Evolutionary conservation across 768 basidiomycete genomes (phyloP), one percentile per base, ranked within the genome.

Genomic region (Boletus subcaerulescens): DNA sequence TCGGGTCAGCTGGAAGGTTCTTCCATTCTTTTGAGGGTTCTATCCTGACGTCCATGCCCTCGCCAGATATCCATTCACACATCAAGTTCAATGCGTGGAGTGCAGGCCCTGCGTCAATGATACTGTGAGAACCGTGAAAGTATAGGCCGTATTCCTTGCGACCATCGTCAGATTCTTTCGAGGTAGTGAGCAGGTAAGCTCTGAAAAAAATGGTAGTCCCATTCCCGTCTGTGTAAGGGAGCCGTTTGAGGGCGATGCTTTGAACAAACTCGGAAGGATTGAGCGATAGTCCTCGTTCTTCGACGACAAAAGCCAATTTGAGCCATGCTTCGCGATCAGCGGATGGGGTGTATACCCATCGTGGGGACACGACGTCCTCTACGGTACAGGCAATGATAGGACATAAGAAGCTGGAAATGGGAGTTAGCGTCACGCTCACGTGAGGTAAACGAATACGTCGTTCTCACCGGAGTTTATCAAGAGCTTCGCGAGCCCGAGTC

Each of bases 1-100:
- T 56, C 6, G 63, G 65, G 22, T 69, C 68, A 5, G 56, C 55
- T 0, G 68, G 67, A 17, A 67, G 63, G 40, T 67, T 60, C 24
- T 54, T 59, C 65, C 65, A 65, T 33, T 70, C 66, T 33, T 65
- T 51, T 13, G 38, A 58, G 36, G 45, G 53, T 1, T 55, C 43
- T 5, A 62, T 50, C 14, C 0, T 29, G 31, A 65, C 44, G 8
- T 55, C 50, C 50, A 65, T 52, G 0, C 60, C 60, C 5, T 52
- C 45, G 3, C 40, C 48, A 17, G 63, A 62, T 2, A 64, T 65
- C 63, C 67, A 66, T 51, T 54, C 60, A 26, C 52, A 61, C 65
- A 60, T 59, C 4, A 63, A 31, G 56, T 60, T 59, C 17, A 69
- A 48, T 14, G 56, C 65, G n/a, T 59, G 58, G 17, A 67, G 26